These are phyloP conservation scores for Corchorus olitorius DNA, from an alignment of 345 rosid species.

Conservation along the genomic window DNA sequence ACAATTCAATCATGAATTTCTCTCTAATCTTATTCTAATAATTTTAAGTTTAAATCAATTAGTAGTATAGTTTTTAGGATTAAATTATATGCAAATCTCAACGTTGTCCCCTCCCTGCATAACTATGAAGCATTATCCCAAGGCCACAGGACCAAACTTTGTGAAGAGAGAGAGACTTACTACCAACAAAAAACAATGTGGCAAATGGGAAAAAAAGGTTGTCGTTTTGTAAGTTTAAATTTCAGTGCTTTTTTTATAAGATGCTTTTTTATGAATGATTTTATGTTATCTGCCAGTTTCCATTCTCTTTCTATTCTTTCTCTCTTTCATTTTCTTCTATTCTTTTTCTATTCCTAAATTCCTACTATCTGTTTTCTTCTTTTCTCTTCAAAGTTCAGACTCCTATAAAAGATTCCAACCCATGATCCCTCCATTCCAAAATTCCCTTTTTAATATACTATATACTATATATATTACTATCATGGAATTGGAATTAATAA, in stretches of 20 bases:
- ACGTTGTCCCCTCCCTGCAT: constrained; percentile 49
- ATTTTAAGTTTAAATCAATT: background rate
- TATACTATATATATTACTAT: background rate
- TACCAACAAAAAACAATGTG: constrained; percentile 14
- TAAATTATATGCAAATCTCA: constrained; percentile 39
- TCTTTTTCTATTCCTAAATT: constrained; percentile 25
- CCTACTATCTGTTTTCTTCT: background rate
- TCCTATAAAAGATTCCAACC: constrained; percentile 48
- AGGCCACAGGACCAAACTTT: constrained; percentile 43
- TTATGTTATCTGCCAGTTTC: constrained; percentile 35
- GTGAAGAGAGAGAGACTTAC: constrained; percentile 33
- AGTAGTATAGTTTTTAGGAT: background rate
- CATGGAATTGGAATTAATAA: constrained; percentile 2
- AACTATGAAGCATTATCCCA: constrained; percentile 38
- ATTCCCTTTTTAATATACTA: background rate
- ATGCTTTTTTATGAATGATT: background rate
- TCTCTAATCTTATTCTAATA: background rate
- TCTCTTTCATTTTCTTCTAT: constrained; percentile 33
- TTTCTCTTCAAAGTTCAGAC: constrained; percentile 31
- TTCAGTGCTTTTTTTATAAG: constrained; percentile 41
- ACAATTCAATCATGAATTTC: constrained; percentile 17
- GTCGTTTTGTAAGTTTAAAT: constrained; percentile 41
- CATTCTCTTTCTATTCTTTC: constrained; percentile 42
- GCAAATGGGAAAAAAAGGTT: constrained; percentile 9
- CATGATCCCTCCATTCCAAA: constrained; percentile 17